Conservation (phyloP, 2,329 filamentous ascomycete species). For the Phyllosticta paracitricarpa region DNA sequence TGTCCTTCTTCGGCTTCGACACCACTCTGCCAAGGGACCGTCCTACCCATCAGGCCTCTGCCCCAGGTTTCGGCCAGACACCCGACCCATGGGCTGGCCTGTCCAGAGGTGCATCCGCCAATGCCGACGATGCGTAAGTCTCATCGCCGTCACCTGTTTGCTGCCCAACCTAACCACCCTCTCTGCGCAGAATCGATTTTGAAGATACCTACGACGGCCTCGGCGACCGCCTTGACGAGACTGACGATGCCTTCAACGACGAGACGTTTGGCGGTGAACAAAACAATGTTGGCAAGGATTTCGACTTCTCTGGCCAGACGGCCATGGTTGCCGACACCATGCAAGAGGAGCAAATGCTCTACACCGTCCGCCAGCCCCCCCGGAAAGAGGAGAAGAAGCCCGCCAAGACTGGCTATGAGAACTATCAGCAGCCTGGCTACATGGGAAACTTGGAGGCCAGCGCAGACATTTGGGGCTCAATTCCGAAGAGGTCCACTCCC, state of each 20-base stretch:
- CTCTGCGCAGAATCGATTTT: constrained; percentile 60
- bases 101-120: constrained; percentile 43
- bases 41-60: constrained; percentile 52
- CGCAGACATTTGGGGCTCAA: constrained; percentile 82
- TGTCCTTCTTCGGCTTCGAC: constrained; percentile 93
- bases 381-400: constrained; percentile 46
- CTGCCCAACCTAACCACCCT: constrained; percentile 33
- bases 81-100: constrained; percentile 84
- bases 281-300: constrained; percentile 70
- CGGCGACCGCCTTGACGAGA: constrained; percentile 81
- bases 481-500: constrained; percentile 45
- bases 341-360: constrained; percentile 83
- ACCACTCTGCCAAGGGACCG: constrained; percentile 52
- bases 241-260: constrained; percentile 90
- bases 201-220: constrained; percentile 97
- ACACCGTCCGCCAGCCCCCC: constrained; percentile 60
- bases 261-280: constrained; percentile 66
- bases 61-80: constrained; percentile 71
- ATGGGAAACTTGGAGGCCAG: constrained; percentile 88
- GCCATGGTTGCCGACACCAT: constrained; percentile 78
- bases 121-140: constrained; percentile 52
- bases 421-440: constrained; percentile 74
- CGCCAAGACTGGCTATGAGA: constrained; percentile 77
- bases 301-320: constrained; percentile 93
- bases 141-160: constrained; percentile 13